Base-by-base conservation (phyloP, 1,139 yeast species). In the Saccharomyces hybrid region DNA sequence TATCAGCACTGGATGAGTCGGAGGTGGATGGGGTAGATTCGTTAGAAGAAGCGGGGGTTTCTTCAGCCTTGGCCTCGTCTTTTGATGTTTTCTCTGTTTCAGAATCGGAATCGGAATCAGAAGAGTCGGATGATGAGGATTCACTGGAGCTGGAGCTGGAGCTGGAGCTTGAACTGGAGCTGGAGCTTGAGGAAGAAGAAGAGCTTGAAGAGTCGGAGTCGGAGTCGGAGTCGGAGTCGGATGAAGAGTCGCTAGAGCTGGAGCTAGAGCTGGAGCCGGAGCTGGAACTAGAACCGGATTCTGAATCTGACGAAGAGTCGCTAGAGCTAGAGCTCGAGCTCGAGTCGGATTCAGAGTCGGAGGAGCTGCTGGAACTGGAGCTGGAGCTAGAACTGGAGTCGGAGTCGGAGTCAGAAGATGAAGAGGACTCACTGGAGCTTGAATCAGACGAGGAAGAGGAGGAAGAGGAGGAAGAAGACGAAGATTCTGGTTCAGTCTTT, bases 101-200 rank as follows among this genome's bases (percentile, higher is more conserved):
- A 9, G 66, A 59, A 53, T 57, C 48, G 41, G 72, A 64, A 46
- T 58, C 55, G 50, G 57, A 55, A 34, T 51, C 49, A 32, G 60
- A 47, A 11, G 31, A 28, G 9, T 28, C 31, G 11, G 31, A 28
- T 28, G 31, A 28, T 28, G 31, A 7, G 9, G 49, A 46, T 32
- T 47, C 48, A 48, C 54, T 50, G 23, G 59, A 59, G 49, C 52
- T 53, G n/a, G 63, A 57, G 53, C 56, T 55, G 16, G 66, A 60
- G 23, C 23, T 20, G 23, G 23, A 20, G 23, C 3, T 20, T 2
- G 23, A 20, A 2, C 23, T 20, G 23, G 23, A 20, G 3, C 23
- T 20, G 32, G 65, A 59, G 44, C 32, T 7, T 8, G 51, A 49
- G 16, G 57, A 52, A n/a, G 53, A 51, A 44, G 56, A 55, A 16